A percentile compares a stretch with the other conserved stretches of the same genome.
Conservation (phyloP, 139 green algal genomes). For the Diplosphaera chodatii region DNA sequence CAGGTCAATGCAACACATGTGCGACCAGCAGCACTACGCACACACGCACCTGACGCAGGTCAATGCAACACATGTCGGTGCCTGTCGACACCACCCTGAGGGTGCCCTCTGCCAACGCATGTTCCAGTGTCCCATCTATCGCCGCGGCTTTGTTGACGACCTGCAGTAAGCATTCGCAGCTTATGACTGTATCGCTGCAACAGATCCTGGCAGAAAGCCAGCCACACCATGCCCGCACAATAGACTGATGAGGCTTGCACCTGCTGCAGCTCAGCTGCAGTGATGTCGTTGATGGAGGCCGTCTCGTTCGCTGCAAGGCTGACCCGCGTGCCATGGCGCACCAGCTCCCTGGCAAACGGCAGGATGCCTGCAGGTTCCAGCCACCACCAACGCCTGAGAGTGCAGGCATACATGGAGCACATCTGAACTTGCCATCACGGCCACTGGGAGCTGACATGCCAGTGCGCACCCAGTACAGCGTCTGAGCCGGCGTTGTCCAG, state of each 20-base stretch:
- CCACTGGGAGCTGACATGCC: not conserved
- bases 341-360: slow-evolving; percentile 76
- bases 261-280: slow-evolving; percentile 68
- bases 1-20: too few species aligned
- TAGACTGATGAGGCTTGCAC: too few species aligned
- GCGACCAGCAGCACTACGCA: too few species aligned
- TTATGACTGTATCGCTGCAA: too few species aligned
- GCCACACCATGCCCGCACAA: too few species aligned
- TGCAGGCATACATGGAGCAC: too few species aligned
- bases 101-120: slow-evolving; percentile 1
- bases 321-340: slow-evolving; percentile 58
- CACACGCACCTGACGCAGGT: slow-evolving; percentile 51
- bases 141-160: slow-evolving; percentile 37
- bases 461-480: slow-evolving; percentile 53
- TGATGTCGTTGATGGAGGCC: slow-evolving; percentile 92
- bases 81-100: slow-evolving; percentile 67
- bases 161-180: too few species aligned
- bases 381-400: too few species aligned
- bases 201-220: too few species aligned
- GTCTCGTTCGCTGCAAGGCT: slow-evolving; percentile 76
- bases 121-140: slow-evolving; percentile 6
- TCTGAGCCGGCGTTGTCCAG: slow-evolving; percentile 88
- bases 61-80: slow-evolving; percentile 79
- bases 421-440: not conserved
- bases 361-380: slow-evolving; percentile 85